phyloP scores from a whole-genome alignment of 2,329 filamentous ascomycete genomes.

The Fusarium kyushuense region DNA sequence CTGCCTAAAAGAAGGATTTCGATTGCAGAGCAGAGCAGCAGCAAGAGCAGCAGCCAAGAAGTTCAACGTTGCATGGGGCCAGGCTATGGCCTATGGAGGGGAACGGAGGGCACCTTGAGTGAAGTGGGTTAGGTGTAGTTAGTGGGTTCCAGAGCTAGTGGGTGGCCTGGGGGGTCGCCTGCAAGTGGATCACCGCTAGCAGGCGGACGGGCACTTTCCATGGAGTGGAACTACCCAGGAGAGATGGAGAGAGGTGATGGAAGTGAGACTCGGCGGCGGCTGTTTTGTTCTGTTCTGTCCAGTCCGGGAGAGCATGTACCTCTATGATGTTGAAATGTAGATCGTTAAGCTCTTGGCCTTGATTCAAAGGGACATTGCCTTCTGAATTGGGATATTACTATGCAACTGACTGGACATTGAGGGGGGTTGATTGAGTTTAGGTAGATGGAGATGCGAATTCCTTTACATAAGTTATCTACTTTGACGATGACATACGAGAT shows the following conservation, averaged over 20 bases:
- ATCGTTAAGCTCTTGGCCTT: conserved; percentile 36
- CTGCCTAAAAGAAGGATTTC: conserved; percentile 45
- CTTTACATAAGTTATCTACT: background rate
- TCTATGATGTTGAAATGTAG: conserved; percentile 40
- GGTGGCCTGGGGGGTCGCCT: conserved; percentile 47
- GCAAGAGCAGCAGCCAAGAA: conserved; percentile 27
- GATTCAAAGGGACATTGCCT: conserved; percentile 17
- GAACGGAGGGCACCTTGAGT: conserved; percentile 25
- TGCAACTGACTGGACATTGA: background rate
- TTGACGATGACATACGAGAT: background rate
- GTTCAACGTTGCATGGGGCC: conserved; percentile 49
- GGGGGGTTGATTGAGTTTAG: background rate
- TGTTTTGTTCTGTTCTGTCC: conserved; percentile 4
- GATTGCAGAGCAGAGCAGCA: conserved; percentile 6
- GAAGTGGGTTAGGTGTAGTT: conserved; percentile 28
- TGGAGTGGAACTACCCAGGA: conserved; percentile 11
- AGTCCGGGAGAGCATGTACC: conserved; percentile 12
- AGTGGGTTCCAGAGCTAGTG: conserved; percentile 43
- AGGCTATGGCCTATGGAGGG: conserved; percentile 18
- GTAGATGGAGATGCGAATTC: conserved; percentile 2
- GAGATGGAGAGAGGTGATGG: background rate
- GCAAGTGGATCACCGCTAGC: conserved; percentile 48
- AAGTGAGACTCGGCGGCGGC: conserved; percentile 20
- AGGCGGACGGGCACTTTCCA: conserved; percentile 36
- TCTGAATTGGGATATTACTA: conserved; percentile 10